A percentile compares a stretch with the other conserved stretches of the same genome.
These are phyloP conservation scores for Thraustotheca clavata DNA, from an alignment of 352 stramenopile species.

Conservation along the genomic window DNA sequence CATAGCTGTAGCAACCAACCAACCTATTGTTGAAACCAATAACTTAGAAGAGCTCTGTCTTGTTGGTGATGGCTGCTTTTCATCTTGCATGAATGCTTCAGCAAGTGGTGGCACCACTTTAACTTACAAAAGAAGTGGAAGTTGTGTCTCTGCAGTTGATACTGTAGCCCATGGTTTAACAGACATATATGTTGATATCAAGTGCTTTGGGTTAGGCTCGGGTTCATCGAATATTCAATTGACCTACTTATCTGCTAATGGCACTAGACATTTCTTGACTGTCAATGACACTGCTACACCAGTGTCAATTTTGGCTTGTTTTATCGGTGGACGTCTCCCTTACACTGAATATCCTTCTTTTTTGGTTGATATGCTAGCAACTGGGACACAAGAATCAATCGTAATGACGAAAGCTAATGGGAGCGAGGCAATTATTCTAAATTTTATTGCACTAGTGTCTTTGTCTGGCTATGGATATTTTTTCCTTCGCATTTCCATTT, in stretches of 20 bases:
- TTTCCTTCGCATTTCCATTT: not conserved
- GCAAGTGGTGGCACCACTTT: not conserved
- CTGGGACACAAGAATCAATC: not conserved
- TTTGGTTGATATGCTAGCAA: not conserved
- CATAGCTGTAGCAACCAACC: not conserved
- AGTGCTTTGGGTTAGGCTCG: conserved; percentile 1
- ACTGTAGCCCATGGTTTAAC: not conserved
- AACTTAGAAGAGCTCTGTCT: conserved; percentile 1
- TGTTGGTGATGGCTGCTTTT: not conserved
- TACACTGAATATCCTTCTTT: not conserved
- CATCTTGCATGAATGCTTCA: not conserved
- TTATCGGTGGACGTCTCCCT: not conserved
- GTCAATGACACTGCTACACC: not conserved
- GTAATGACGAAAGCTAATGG: conserved; percentile 3
- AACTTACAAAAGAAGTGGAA: not conserved
- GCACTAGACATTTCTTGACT: not conserved
- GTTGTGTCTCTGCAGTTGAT: not conserved
- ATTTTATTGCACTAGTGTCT: not conserved
- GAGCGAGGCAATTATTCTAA: not conserved
- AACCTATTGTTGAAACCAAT: not conserved
- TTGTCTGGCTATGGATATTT: not conserved
- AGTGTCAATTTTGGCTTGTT: not conserved
- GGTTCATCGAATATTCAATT: not conserved
- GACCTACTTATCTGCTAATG: not conserved
- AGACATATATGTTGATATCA: conserved; percentile 3